Conservation (phyloP, 768 basidiomycete species). For the Mycena vulgaris region DNA sequence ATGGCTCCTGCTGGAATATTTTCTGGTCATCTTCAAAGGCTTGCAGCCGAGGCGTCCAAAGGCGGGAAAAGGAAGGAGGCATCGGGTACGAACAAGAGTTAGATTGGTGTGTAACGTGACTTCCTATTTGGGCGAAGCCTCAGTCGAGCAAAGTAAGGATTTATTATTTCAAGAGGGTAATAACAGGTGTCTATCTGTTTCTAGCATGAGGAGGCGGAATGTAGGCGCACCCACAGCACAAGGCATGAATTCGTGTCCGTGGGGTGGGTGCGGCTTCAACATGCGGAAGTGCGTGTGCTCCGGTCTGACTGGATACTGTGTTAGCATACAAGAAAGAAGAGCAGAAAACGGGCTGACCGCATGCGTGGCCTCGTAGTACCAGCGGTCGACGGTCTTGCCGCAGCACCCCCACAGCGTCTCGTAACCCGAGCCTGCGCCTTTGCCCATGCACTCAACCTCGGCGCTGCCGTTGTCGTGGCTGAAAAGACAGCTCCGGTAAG, state of each 20-base stretch:
- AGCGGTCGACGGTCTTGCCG: slow-evolving; percentile 80
- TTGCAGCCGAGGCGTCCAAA: not conserved
- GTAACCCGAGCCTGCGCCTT: slow-evolving; percentile 56
- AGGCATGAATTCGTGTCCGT: no score
- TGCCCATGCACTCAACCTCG: slow-evolving; percentile 72
- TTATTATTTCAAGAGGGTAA: no score
- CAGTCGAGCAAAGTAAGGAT: no score
- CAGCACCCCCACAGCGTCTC: slow-evolving; percentile 83
- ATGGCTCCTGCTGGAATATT: not conserved
- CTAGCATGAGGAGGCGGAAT: no score
- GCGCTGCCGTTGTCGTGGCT: slow-evolving; percentile 89
- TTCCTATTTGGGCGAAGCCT: no score
- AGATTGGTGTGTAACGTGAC: no score
- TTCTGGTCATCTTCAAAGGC: not conserved
- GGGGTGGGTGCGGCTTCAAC: no score
- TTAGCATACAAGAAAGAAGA: slow-evolving; percentile 3
- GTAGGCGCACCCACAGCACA: no score
- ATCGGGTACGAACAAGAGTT: no score
- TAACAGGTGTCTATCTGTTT: no score
- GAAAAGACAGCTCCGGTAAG: slow-evolving; percentile 77
- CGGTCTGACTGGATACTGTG: slow-evolving; percentile 73
- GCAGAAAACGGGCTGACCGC: slow-evolving; percentile 63
- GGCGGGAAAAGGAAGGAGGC: no score
- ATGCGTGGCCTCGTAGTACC: slow-evolving; percentile 90
- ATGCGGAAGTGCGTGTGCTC: slow-evolving; percentile 86